Evolutionary conservation across 257 asterid genomes (phyloP).

Genomic region (Phtheirospermum japonicum): DNA sequence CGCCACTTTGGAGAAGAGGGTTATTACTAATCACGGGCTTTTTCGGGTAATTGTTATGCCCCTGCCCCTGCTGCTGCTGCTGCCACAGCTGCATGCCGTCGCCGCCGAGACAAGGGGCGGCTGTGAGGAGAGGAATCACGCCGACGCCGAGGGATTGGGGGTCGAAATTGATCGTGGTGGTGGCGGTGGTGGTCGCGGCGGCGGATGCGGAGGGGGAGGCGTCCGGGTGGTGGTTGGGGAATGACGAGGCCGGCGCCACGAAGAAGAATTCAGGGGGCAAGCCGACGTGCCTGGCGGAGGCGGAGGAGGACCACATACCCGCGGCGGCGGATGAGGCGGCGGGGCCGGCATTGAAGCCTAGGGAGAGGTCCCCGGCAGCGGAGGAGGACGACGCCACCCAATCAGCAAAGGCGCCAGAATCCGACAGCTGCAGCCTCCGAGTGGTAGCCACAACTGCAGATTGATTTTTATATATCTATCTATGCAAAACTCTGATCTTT

Average conservation of each 20-base stretch:
- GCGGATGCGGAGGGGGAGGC: constrained; percentile 20
- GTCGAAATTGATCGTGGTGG: constrained; percentile 52
- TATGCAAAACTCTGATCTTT: no score
- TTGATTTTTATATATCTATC: no score
- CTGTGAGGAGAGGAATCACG: constrained; percentile 56
- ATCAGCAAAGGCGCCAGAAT: constrained; percentile 63
- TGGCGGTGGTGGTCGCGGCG: constrained; percentile 32
- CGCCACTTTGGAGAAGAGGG: constrained; percentile 7
- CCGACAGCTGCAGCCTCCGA: constrained; percentile 45
- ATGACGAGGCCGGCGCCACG: constrained; percentile 64
- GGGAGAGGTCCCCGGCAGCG: constrained; percentile 62
- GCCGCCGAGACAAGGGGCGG: constrained; percentile 20
- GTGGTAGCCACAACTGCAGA: constrained; percentile 68
- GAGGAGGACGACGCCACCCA: constrained; percentile 63
- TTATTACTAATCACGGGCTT: constrained; percentile 29
- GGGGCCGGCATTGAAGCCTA: constrained; percentile 69
- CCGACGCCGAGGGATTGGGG: constrained; percentile 42
- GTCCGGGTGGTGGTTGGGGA: constrained; percentile 38
- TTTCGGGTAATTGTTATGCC: constrained; percentile 28
- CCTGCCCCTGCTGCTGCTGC: constrained; percentile 33
- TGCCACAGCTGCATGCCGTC: constrained; percentile 50
- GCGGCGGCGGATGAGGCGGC: constrained; percentile 34
- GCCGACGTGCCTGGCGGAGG: constrained; percentile 51
- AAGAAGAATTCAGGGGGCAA: constrained; percentile 58
- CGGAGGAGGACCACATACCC: constrained; percentile 52